phyloP scores from a whole-genome alignment of 768 basidiomycete genomes.

The Pisolithus marmoratus region DNA sequence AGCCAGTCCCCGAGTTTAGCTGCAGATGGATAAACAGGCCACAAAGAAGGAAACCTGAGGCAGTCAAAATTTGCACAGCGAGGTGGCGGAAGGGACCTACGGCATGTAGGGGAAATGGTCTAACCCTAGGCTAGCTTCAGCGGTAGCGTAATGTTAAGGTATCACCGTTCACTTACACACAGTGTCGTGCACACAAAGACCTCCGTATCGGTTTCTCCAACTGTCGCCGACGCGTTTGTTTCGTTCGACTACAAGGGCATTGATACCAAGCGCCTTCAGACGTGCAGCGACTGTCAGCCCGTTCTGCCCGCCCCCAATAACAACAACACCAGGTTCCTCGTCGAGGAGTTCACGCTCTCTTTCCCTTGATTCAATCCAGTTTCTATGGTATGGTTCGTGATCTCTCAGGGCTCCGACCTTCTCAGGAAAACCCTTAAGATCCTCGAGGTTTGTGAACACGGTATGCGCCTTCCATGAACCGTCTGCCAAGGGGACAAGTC shows the following conservation, averaged over 20 bases:
- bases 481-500: constrained; percentile 42
- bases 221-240: constrained; percentile 49
- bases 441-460: constrained; percentile 56
- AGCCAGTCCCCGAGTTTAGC: constrained; percentile 62
- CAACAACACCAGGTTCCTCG: constrained; percentile 50
- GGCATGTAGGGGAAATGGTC: constrained; percentile 53
- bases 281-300: constrained; percentile 63
- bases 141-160: not conserved
- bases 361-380: constrained; percentile 46
- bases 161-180: constrained; percentile 31
- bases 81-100: constrained; percentile 23
- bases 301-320: constrained; percentile 65
- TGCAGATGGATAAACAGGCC: constrained; percentile 49
- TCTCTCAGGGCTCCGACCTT: constrained; percentile 39
- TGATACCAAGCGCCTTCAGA: constrained; percentile 52
- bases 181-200: constrained; percentile 49
- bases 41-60: constrained; percentile 49
- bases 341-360: constrained; percentile 41
- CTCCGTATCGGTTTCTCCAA: constrained; percentile 57
- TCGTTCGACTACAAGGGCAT: constrained; percentile 52
- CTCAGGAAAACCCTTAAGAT: constrained; percentile 52
- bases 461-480: constrained; percentile 54
- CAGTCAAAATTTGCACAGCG: not conserved
- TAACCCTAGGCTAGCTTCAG: constrained; percentile 31
- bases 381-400: constrained; percentile 42